phyloP scores from a whole-genome alignment of 495 filamentous ascomycete genomes.

The Sphaerosporella brunnea region DNA sequence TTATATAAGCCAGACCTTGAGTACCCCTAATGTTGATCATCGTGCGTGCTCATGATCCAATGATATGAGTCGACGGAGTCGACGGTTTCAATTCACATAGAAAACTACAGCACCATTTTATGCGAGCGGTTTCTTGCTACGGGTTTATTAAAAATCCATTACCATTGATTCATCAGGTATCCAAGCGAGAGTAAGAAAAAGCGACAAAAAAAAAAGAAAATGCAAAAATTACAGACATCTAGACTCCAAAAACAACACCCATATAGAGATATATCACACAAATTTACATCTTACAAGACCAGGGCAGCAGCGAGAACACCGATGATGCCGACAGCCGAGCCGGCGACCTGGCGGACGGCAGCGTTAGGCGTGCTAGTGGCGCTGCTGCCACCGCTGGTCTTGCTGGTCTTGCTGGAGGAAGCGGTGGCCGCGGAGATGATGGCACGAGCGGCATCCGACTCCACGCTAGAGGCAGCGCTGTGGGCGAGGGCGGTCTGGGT shows the following conservation, averaged over 20 bases:
- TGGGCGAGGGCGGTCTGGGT: constrained; percentile 3
- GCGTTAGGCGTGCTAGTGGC: not conserved
- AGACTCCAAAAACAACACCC: constrained; percentile 9
- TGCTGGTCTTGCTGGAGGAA: not conserved
- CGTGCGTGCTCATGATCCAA: no score
- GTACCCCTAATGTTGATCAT: no score
- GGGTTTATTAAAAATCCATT: no score
- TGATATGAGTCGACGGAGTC: no score
- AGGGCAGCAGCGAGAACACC: constrained; percentile 1
- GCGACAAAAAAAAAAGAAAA: no score
- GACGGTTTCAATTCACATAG: no score
- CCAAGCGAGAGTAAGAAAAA: no score
- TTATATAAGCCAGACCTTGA: no score
- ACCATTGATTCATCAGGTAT: no score
- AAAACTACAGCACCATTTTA: no score
- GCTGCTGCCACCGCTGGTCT: not conserved
- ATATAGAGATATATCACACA: constrained; percentile 1
- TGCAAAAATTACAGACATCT: no score
- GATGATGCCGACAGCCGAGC: not conserved
- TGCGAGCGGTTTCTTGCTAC: no score
- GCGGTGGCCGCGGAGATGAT: constrained; percentile 13
- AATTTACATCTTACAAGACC: not conserved
- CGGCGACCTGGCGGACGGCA: not conserved
- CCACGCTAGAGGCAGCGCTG: constrained; percentile 10
- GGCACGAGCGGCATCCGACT: constrained; percentile 4